Evolutionary conservation across 2,329 filamentous ascomycete genomes (phyloP).

Genomic region (Hypoxylon sp.): DNA sequence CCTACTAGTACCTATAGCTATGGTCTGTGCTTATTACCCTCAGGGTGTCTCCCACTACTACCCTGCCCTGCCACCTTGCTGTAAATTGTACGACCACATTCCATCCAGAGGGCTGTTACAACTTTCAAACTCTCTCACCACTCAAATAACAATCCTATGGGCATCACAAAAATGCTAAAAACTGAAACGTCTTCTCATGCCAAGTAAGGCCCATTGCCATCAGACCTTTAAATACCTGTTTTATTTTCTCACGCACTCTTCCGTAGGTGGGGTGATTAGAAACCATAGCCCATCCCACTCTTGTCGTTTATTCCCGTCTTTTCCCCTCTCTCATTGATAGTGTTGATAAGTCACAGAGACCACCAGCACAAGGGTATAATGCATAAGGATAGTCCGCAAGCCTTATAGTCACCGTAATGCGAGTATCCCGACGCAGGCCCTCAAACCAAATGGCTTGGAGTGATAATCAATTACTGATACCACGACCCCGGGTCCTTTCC

Average conservation of each 20-base stretch:
- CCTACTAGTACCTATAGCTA: not conserved
- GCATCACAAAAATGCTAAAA: not conserved
- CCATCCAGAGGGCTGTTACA: not conserved
- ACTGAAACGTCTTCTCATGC: not conserved
- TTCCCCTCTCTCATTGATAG: not conserved
- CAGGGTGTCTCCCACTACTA: not conserved
- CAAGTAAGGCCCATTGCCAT: not conserved
- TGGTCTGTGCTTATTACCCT: not conserved
- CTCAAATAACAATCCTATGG: not conserved
- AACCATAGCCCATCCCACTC: constrained; percentile 8
- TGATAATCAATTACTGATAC: constrained; percentile 13
- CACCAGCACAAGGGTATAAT: not conserved
- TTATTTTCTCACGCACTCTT: not conserved
- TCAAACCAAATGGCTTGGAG: constrained; percentile 7
- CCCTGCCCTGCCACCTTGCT: no score
- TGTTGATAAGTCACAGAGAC: not conserved
- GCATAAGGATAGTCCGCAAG: not conserved
- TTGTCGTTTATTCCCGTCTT: not conserved
- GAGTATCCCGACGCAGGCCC: not conserved
- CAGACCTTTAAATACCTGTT: not conserved
- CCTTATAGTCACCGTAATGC: not conserved
- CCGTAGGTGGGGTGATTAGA: constrained; percentile 12
- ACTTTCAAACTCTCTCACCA: not conserved
- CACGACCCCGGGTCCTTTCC: not conserved
- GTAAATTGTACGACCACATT: no score